Conservation (phyloP, 2,329 filamentous ascomycete genomes). For the Stachybotrys chlorohalonatus region DNA sequence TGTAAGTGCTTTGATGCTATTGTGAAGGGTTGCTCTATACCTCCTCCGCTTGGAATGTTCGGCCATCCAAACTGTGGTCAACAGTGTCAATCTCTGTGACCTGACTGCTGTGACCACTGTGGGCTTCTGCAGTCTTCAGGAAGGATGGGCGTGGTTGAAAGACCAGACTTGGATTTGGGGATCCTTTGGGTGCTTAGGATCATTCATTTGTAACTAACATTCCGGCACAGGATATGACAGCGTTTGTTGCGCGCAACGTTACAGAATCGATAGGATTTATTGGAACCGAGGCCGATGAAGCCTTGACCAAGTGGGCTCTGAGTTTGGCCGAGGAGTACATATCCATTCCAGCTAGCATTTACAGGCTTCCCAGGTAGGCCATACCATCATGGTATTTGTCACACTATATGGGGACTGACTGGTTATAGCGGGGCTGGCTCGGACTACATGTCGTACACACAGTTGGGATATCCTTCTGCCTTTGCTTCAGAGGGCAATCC, state of each 20-base stretch:
- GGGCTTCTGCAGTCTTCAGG: too few relatives aligned
- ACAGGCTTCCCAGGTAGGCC: constrained; percentile 18
- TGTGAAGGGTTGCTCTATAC: too few relatives aligned
- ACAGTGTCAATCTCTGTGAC: too few relatives aligned
- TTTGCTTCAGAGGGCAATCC: constrained; percentile 30
- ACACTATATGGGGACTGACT: neutral
- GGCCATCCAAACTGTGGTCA: too few relatives aligned
- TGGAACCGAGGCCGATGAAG: constrained; percentile 24
- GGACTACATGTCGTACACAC: constrained; percentile 31
- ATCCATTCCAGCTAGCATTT: constrained; percentile 23
- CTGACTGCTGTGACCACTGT: too few relatives aligned
- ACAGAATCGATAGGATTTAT: constrained; percentile 30
- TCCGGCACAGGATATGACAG: constrained; percentile 26
- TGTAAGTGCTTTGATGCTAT: constrained; percentile 8
- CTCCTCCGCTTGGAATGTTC: too few relatives aligned
- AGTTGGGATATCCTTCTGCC: constrained; percentile 26
- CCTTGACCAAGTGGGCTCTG: constrained; percentile 25
- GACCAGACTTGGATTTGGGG: neutral
- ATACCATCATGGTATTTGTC: constrained; percentile 1
- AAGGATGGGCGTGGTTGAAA: too few relatives aligned
- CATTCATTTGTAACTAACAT: too few relatives aligned
- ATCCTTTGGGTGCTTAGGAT: too few relatives aligned
- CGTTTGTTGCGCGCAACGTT: constrained; percentile 24
- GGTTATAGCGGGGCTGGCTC: constrained; percentile 22
- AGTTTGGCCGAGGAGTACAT: constrained; percentile 25